Evolutionary conservation across 108 stramenopile species (phyloP).

Genomic region (Epithemia pelagica): DNA sequence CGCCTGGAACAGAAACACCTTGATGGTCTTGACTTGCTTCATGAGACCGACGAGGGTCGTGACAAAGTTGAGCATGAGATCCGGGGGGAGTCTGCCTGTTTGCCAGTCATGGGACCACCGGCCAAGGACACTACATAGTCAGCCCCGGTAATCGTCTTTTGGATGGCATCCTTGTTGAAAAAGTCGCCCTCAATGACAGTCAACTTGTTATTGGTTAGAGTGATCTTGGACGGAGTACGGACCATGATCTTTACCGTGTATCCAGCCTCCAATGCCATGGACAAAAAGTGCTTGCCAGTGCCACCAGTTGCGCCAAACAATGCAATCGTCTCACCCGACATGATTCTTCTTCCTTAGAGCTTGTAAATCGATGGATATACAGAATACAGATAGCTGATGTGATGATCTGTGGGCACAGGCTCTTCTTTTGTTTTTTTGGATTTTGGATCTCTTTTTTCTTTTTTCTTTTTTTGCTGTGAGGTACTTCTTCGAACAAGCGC

Average conservation of each 20-base stretch:
- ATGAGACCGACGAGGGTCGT: background rate
- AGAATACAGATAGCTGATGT: no score
- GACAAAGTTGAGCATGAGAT: constrained; percentile 13
- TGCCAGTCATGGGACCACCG: no score
- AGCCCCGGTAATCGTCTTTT: background rate
- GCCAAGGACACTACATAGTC: constrained; percentile 13
- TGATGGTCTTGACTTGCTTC: background rate
- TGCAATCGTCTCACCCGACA: constrained; percentile 12
- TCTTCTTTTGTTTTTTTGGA: no score
- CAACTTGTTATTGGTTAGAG: background rate
- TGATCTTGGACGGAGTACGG: constrained; percentile 6
- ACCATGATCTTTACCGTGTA: constrained; percentile 8
- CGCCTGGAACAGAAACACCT: constrained; percentile 17
- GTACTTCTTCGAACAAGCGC: no score
- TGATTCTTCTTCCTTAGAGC: constrained; percentile 1
- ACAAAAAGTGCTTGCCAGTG: constrained; percentile 14
- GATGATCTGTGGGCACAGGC: no score
- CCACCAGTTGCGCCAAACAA: constrained; percentile 18
- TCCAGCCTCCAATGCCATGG: constrained; percentile 6
- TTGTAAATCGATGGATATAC: no score
- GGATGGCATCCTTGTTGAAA: background rate
- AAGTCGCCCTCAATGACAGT: constrained; percentile 12
- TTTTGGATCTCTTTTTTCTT: no score
- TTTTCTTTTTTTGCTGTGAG: no score
- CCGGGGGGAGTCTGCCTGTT: no score